These are phyloP conservation scores for Candida verbasci DNA, from an alignment of 805 yeast genomes.

Conservation along the genomic window DNA sequence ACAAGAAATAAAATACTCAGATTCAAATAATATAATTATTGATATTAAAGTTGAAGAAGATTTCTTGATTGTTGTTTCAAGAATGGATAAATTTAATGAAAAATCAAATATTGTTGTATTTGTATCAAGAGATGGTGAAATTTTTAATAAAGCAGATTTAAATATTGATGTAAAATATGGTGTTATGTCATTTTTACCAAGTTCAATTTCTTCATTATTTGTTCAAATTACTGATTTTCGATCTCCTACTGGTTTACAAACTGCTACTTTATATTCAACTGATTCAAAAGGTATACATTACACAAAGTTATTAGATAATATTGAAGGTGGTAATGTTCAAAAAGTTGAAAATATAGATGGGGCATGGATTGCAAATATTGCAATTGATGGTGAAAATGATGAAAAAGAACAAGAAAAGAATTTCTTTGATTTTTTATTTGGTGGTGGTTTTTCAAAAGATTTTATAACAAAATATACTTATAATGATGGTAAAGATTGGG, in stretches of 20 bases:
- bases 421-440: constrained; percentile 21
- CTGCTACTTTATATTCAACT: constrained; percentile 42
- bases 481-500: constrained; percentile 55
- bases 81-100: constrained; percentile 38
- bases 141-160: constrained; percentile 37
- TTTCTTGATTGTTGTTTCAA: constrained; percentile 38
- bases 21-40: constrained; percentile 25
- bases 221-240: constrained; percentile 19
- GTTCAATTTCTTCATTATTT: constrained; percentile 33
- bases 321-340: constrained; percentile 39
- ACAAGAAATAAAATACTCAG: constrained; percentile 23
- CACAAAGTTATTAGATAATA: constrained; percentile 37
- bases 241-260: constrained; percentile 2
- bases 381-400: constrained; percentile 13
- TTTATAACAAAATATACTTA: constrained; percentile 38
- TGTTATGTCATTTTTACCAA: constrained; percentile 32
- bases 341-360: constrained; percentile 57
- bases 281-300: constrained; percentile 58
- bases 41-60: constrained; percentile 35
- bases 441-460: constrained; percentile 13
- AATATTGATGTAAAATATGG: constrained; percentile 34
- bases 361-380: constrained; percentile 49
- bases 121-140: constrained; percentile 44
- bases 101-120: constrained; percentile 36
- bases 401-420: constrained; percentile 9